Evolutionary conservation across 2,329 filamentous ascomycete species (phyloP), one percentile per base, ranked within the genome.

Genomic region (Mycosphaerella arachidis): DNA sequence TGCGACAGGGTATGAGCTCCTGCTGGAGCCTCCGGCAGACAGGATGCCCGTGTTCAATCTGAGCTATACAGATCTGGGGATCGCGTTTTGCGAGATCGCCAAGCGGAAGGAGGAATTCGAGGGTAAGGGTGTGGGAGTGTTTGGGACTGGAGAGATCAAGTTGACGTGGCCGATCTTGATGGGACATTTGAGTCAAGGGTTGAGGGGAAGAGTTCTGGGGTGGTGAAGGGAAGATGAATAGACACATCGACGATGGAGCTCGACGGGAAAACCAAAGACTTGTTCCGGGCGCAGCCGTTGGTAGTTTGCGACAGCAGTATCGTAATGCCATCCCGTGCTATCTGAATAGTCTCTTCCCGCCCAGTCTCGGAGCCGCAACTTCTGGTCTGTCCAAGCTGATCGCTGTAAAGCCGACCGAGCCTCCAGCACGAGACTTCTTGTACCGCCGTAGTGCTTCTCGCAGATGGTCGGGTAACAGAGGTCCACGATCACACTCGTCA

Each of bases 381-480:
- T 65, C 63, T 73, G 64, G 74, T 73, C 72, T 80, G 75, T 64
- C 74, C 72, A 81, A 57, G 70, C 79, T 81, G 68, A 81, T 68
- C 1, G 79, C 79, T 43, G 77, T 77, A 62, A 81, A 80, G 0
- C 79, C 79, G 6, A 79, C 78, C 0, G 84, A 84, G 0, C 85
- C 84, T 35, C 86, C 86, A 68, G 88, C 87, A 4, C 83, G 78
- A 27, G 83, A 78, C 48, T 81, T 73, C 71, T 84, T 87, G 73
- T 90, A 89, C 53, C 89, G 80, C 58, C 88, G 79, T 71, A 88
- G 79, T 5, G 90, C 88, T 73, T 92, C 89, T 20, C 88, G 80
- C 50, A 93, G 73, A 73, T 92, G 89, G 62, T 91, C 89, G 0
- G 90, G 88, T 29, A 87, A 82, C 51, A 93, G 71, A 0, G 89